These are phyloP conservation scores for Pseudonectria buxi DNA, from an alignment of 2,329 filamentous ascomycete species.

Conservation along the genomic window DNA sequence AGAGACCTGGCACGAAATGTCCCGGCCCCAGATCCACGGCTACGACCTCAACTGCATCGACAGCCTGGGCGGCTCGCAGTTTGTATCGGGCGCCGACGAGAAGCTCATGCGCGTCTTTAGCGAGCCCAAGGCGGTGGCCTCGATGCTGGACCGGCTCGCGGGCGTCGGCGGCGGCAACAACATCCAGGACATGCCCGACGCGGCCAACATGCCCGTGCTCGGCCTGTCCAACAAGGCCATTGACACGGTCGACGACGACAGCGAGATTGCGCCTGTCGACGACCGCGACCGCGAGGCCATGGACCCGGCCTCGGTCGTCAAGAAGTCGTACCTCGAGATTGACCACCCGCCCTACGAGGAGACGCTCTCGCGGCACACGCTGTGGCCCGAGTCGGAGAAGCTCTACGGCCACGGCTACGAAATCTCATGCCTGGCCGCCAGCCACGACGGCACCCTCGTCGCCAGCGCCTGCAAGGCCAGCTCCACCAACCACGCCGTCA, in stretches of 20 bases:
- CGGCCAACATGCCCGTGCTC: slow-evolving; percentile 89
- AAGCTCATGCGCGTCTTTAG: slow-evolving; percentile 96
- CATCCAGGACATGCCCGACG: slow-evolving; percentile 61
- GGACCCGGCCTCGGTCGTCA: slow-evolving; percentile 48
- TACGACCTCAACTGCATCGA: slow-evolving; percentile 97
- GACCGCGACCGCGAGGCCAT: slow-evolving; percentile 46
- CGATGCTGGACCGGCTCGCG: slow-evolving; percentile 62
- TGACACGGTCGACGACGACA: slow-evolving; percentile 46
- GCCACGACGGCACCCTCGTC: slow-evolving; percentile 65
- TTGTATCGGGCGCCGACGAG: slow-evolving; percentile 93
- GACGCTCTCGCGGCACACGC: slow-evolving; percentile 77
- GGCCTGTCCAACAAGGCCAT: slow-evolving; percentile 95
- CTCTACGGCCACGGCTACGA: slow-evolving; percentile 97
- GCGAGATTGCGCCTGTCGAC: slow-evolving; percentile 37
- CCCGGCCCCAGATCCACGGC: slow-evolving; percentile 91
- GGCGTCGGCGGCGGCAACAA: slow-evolving; percentile 41
- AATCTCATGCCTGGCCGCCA: slow-evolving; percentile 78
- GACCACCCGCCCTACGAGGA: slow-evolving; percentile 81
- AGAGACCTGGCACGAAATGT: slow-evolving; percentile 87
- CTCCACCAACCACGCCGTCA: slow-evolving; percentile 88
- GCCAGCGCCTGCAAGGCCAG: slow-evolving; percentile 92
- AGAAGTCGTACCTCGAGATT: slow-evolving; percentile 57
- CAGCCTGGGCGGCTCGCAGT: slow-evolving; percentile 63
- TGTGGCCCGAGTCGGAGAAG: slow-evolving; percentile 96
- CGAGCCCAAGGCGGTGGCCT: slow-evolving; percentile 76